A percentile compares a stretch with the other conserved stretches of the same genome.
Conservation (phyloP, 2,329 filamentous ascomycete genomes). For the Parasarocladium wereldwijsianum region DNA sequence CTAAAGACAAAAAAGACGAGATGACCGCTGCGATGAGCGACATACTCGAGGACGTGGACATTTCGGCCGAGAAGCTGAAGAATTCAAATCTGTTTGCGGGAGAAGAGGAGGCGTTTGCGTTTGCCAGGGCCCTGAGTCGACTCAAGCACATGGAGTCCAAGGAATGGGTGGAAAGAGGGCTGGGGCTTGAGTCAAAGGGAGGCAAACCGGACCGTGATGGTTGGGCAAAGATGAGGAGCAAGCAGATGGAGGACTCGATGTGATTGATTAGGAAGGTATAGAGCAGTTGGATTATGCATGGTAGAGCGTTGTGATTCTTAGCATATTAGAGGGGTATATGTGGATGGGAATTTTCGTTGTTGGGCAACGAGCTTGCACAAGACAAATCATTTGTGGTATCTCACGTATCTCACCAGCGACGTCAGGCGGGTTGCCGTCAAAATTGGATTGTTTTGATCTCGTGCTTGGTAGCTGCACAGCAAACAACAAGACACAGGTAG, state of each 20-base stretch:
- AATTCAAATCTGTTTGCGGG: conserved; percentile 78
- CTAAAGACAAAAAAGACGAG: conserved; percentile 13
- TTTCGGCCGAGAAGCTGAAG: conserved; percentile 75
- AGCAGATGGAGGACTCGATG: conserved; percentile 56
- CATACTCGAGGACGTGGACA: conserved; percentile 76
- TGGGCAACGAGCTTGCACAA: no score
- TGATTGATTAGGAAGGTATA: no score
- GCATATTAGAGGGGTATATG: not conserved
- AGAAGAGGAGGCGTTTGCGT: conserved; percentile 93
- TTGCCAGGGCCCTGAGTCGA: conserved; percentile 73
- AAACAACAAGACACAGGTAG: no score
- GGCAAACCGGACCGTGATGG: conserved; percentile 50
- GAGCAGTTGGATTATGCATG: no score
- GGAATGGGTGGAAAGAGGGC: conserved; percentile 83
- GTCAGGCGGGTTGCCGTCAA: no score
- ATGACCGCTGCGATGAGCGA: conserved; percentile 59
- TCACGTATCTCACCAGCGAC: no score
- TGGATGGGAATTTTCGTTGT: not conserved
- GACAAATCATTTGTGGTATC: no score
- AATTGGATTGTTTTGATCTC: no score
- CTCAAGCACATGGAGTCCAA: conserved; percentile 85
- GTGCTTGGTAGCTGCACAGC: no score
- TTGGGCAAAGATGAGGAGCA: conserved; percentile 50
- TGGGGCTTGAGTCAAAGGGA: conserved; percentile 48
- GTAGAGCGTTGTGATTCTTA: no score